These are phyloP conservation scores for Saturnispora dispora DNA, from an alignment of 805 yeast species.

Conservation along the genomic window DNA sequence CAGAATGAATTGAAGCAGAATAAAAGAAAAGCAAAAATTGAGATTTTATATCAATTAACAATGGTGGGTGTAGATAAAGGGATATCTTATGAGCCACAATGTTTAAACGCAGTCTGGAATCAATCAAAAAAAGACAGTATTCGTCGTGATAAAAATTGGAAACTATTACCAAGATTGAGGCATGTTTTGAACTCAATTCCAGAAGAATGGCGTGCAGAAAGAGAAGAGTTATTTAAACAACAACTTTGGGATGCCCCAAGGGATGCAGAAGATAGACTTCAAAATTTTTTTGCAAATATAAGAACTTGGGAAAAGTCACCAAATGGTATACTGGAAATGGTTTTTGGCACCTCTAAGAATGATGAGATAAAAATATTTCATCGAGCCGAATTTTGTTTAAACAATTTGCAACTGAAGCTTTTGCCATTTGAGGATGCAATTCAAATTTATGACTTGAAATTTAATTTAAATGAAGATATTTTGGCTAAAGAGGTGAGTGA, in stretches of 20 bases:
- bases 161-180: conserved; percentile 66
- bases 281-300: conserved; percentile 64
- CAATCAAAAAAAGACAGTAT: conserved; percentile 8
- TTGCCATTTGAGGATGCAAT: conserved; percentile 18
- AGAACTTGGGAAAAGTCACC: conserved; percentile 82
- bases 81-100: conserved; percentile 79
- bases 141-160: conserved; percentile 81
- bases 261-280: conserved; percentile 46
- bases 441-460: conserved; percentile 10
- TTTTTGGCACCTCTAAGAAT: conserved; percentile 32
- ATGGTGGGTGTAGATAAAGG: conserved; percentile 32
- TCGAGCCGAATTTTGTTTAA: conserved; percentile 8
- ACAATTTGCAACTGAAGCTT: conserved; percentile 15
- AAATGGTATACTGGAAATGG: conserved; percentile 43
- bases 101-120: conserved; percentile 22
- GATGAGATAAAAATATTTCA: conserved; percentile 3
- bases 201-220: conserved; percentile 34
- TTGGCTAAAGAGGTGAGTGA: conserved; percentile 12
- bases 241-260: conserved; percentile 37
- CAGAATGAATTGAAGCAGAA: conserved; percentile 7
- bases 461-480: conserved; percentile 11
- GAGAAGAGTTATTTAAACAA: conserved; percentile 26
- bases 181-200: conserved; percentile 62
- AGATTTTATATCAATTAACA: conserved; percentile 34
- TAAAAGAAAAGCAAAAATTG: conserved; percentile 23